These are phyloP conservation scores for Veloboletus limbatus DNA, from an alignment of 1,284 basidiomycete species.

Conservation along the genomic window DNA sequence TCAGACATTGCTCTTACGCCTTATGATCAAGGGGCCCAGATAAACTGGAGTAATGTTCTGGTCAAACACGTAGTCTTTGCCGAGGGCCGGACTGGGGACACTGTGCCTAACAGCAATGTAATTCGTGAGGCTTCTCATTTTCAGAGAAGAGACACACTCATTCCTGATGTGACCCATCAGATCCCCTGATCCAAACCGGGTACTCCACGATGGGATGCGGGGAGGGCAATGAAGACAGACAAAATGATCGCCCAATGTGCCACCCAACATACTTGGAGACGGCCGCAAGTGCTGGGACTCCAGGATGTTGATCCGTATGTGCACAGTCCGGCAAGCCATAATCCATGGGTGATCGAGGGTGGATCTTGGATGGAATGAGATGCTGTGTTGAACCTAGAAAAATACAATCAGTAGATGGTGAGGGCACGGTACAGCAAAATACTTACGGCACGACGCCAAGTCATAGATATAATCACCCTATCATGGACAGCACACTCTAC, in stretches of 20 bases:
- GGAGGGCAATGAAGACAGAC: conserved; percentile 29
- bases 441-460: conserved; percentile 28
- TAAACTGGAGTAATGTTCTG: conserved; percentile 23
- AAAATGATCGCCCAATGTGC: conserved; percentile 16
- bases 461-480: conserved; percentile 13
- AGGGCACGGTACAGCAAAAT: background rate
- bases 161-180: conserved; percentile 22
- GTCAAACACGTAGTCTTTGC: conserved; percentile 22
- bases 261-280: conserved; percentile 1
- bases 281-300: conserved; percentile 1
- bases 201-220: conserved; percentile 30
- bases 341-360: conserved; percentile 12
- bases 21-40: conserved; percentile 11
- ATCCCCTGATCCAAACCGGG: conserved; percentile 18
- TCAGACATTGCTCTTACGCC: background rate
- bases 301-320: background rate
- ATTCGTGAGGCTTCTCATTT: background rate
- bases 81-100: conserved; percentile 20
- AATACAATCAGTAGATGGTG: background rate
- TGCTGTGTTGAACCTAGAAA: conserved; percentile 22
- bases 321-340: background rate
- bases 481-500: conserved; percentile 13
- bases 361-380: conserved; percentile 17
- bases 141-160: conserved; percentile 14
- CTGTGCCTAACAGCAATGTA: conserved; percentile 16